These are phyloP conservation scores for Fusarium cyanostomum DNA, from an alignment of 2,329 filamentous ascomycete genomes.

Conservation along the genomic window DNA sequence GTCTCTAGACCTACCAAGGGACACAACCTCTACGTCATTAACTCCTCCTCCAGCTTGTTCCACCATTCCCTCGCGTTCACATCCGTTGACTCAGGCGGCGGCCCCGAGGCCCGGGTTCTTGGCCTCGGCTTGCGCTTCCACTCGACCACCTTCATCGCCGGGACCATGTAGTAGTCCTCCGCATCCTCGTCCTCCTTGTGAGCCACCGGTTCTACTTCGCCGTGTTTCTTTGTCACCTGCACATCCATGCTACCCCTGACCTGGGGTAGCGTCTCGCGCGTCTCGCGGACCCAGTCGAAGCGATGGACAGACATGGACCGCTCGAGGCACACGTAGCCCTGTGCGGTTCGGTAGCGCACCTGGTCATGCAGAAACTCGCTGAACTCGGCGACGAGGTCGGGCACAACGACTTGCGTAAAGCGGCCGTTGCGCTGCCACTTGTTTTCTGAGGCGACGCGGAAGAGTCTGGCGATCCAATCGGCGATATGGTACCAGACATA, in stretches of 20 bases:
- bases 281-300: conserved; percentile 33
- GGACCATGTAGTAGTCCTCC: conserved; percentile 37
- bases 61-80: conserved; percentile 42
- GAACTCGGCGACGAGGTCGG: conserved; percentile 48
- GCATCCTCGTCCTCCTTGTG: conserved; percentile 4
- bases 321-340: conserved; percentile 44
- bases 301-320: conserved; percentile 35
- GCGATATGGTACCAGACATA: conserved; percentile 46
- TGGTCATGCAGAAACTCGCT: conserved; percentile 46
- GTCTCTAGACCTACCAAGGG: conserved; percentile 6
- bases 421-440: conserved; percentile 33
- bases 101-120: conserved; percentile 29
- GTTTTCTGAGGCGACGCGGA: conserved; percentile 39
- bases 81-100: conserved; percentile 33
- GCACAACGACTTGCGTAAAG: conserved; percentile 39
- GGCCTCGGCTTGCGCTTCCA: conserved; percentile 38
- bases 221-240: conserved; percentile 18
- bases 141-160: conserved; percentile 36
- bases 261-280: conserved; percentile 44
- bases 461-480: conserved; percentile 41
- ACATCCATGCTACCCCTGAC: conserved; percentile 26
- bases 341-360: conserved; percentile 47
- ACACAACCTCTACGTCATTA: conserved; percentile 40
- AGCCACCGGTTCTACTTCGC: conserved; percentile 20
- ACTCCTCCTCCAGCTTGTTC: conserved; percentile 42